Conservation (phyloP, 805 yeast species). For the Priceomyces carsonii region DNA sequence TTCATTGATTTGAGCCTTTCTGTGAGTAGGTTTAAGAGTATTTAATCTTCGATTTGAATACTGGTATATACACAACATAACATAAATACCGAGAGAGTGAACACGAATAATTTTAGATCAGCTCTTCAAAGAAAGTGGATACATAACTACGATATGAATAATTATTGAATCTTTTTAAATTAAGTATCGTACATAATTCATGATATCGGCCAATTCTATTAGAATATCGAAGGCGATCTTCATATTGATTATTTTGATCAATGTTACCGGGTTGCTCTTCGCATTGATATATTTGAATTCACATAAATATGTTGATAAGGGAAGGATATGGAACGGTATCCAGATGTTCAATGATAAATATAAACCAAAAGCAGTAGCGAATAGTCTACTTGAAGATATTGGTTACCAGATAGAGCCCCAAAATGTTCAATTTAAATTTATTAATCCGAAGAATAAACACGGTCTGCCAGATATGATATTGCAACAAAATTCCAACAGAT, state of each 20-base stretch:
- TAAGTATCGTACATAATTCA: too few relatives aligned
- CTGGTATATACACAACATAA: too few relatives aligned
- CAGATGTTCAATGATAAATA: not conserved
- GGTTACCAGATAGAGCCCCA: constrained; percentile 22
- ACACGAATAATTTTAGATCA: too few relatives aligned
- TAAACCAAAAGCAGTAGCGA: not conserved
- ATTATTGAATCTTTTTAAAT: too few relatives aligned
- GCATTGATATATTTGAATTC: constrained; percentile 10
- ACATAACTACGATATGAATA: too few relatives aligned
- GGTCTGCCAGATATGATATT: constrained; percentile 36
- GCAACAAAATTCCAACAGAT: constrained; percentile 35
- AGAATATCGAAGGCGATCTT: constrained; percentile 11
- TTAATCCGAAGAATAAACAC: constrained; percentile 24
- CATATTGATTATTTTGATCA: constrained; percentile 10
- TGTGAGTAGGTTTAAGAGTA: too few relatives aligned
- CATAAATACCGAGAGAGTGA: too few relatives aligned
- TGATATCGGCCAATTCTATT: constrained; percentile 19
- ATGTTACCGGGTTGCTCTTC: constrained; percentile 11
- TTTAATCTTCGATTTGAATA: too few relatives aligned
- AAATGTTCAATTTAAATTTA: constrained; percentile 34
- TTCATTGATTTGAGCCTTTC: too few relatives aligned
- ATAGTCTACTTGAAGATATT: constrained; percentile 4
- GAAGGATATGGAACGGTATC: constrained; percentile 7
- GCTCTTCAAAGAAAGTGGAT: too few relatives aligned
- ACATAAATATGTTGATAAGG: constrained; percentile 3